phyloP scores from a whole-genome alignment of 169 alveolate species.

The Besnoitia besnoiti region DNA sequence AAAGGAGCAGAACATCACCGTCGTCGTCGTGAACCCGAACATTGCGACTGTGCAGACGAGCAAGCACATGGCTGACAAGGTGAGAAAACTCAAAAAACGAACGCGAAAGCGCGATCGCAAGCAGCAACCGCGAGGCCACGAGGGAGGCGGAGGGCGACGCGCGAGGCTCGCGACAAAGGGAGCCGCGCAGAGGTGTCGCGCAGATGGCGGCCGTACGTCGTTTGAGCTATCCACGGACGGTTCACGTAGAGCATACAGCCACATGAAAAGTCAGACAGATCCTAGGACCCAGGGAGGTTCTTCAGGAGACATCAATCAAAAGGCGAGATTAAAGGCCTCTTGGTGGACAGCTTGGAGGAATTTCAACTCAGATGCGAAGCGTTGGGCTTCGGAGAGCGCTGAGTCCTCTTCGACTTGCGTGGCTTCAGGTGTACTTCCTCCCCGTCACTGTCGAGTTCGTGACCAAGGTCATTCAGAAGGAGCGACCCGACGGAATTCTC shows the following conservation, averaged over 20 bases:
- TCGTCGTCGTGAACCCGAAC: constrained; percentile 88
- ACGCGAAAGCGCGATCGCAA: no score
- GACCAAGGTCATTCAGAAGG: constrained; percentile 81
- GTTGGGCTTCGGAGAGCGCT: neutral
- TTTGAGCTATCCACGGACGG: no score
- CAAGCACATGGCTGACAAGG: constrained; percentile 78
- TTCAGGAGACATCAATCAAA: no score
- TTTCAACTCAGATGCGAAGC: no score
- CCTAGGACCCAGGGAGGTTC: no score
- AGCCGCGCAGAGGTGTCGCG: no score
- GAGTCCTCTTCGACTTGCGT: neutral
- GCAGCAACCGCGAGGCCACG: neutral
- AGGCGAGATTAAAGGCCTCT: no score
- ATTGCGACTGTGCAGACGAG: constrained; percentile 91
- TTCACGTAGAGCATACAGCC: no score
- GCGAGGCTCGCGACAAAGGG: neutral
- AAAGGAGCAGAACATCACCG: constrained; percentile 83
- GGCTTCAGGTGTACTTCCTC: constrained; percentile 80
- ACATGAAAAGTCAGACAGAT: no score
- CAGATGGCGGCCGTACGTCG: no score
- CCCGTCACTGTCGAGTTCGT: constrained; percentile 89
- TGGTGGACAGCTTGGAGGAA: no score
- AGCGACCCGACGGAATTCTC: constrained; percentile 87
- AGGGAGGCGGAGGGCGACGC: neutral
- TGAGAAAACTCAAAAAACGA: neutral